Conservation (phyloP, 495 filamentous ascomycete genomes). For the Tuber melanosporum region DNA sequence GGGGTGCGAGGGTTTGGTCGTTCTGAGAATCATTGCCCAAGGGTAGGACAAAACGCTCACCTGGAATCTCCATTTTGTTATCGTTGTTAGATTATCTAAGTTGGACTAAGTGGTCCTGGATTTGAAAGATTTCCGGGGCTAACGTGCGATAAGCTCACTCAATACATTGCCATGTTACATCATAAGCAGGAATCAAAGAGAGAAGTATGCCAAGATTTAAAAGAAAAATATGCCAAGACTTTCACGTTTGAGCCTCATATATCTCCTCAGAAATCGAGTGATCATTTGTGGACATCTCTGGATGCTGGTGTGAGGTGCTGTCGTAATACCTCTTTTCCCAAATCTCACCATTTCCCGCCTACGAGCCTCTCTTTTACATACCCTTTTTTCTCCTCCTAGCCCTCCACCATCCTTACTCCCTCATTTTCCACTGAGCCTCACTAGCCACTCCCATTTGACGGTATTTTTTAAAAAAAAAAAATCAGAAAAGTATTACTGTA, state of each 20-base stretch:
- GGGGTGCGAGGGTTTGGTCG: conserved; percentile 20
- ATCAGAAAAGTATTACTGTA: not conserved
- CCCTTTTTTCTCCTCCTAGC: not conserved
- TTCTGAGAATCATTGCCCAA: conserved; percentile 43
- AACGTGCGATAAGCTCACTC: not conserved
- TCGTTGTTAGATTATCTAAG: conserved; percentile 4
- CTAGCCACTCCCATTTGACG: not conserved
- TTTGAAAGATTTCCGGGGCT: not conserved
- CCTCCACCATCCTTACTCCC: not conserved
- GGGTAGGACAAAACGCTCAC: conserved; percentile 56
- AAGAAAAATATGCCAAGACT: not conserved
- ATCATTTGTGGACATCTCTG: not conserved
- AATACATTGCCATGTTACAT: not conserved
- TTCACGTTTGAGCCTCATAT: not conserved
- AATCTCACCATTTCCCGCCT: not conserved
- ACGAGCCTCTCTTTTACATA: not conserved
- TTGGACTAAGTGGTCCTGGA: not conserved
- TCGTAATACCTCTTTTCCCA: not conserved
- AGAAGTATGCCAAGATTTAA: not conserved
- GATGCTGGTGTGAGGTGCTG: not conserved
- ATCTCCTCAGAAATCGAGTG: not conserved
- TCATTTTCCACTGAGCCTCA: no score
- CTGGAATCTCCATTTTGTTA: conserved; percentile 52
- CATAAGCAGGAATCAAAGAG: not conserved
- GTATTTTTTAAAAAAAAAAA: not conserved